Base-by-base conservation (phyloP, 495 filamentous ascomycete genomes). In the Neurospora tetraspora region DNA sequence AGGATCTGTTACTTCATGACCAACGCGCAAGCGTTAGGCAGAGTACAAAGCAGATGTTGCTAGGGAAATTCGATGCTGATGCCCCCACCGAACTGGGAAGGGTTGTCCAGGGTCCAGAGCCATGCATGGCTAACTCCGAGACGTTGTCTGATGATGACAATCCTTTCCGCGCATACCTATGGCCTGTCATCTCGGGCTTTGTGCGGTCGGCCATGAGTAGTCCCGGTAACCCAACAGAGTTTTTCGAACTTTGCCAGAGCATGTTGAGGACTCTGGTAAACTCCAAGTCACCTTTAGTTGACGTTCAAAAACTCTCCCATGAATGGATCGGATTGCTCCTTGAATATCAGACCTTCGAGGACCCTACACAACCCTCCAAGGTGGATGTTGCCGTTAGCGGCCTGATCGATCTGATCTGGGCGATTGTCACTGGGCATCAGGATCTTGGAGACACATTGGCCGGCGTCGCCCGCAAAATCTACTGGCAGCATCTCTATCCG, bases 401-500 rank as follows among this genome's bases (percentile, higher is more conserved):
- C 23, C 80, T 90, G 38, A 80, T 86, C 37, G 75, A 71, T 31
- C 75, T 81, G 11, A 40, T 82, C 4, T 76, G 81, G 37, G 23
- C 42, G 4, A 71, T 80, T 31, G 27, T 80, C 16, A 73, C 65
- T 39, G 36, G 16, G 8, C 23, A 70, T 11, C 70, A 69, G 2
- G 20, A 68, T n/a, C 20, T 73, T 43, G 36, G 53, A 31, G 39
- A 68, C 34, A 23, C 68, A 20, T 11, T 45, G n/a, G 18, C 73
- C 68, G 79, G 81, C 6, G 84, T 94, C 53, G 85, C 87, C 20
- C 86, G 86, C 69, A 82, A 81, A 16, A 80, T 96, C 18, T 91
- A 94, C 75, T 86, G 82, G 73, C 88, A 84, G 53, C 91, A 92
- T 74, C 86, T 97, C 1, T 95, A 94, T 76, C 91, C 83, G 1